Base-by-base conservation (phyloP, 345 rosid genomes). In the Camelina laxa region DNA sequence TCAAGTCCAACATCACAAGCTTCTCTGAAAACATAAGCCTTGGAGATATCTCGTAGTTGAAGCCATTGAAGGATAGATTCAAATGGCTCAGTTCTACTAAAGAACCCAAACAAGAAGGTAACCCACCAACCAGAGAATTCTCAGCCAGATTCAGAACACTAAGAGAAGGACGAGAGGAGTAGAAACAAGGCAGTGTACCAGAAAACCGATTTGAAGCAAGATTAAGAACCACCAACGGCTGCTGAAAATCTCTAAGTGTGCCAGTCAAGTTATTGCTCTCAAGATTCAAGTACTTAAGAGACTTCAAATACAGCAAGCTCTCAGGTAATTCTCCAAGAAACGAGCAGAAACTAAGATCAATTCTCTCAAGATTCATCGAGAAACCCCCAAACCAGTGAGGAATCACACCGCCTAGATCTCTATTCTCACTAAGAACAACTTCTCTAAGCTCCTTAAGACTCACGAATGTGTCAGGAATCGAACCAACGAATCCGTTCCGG, bases 131-230 rank as follows among this genome's bases (percentile, higher is more conserved):
- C 33, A 94, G 69, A 66, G 87, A 83, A 78, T 94, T 94, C 31
- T 82, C 77, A 36, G 87, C 92, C 33, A 91, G 83, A 76, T 84
- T 85, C 75, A 94, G 56, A 48, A 85, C 70, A 60, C 21, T 77
- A 6, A 91, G 87, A 50, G 92, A 85, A 13, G 53, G 79, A 47
- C 84, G 81, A 48, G 85, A 82, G 4, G 88, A 85, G 54, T 89
- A 78, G 60, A 89, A 88, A 82, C 98, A 94, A 69, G 96, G 97
- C 81, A 91, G 56, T 64, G 97, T 93, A 68, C 96, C 98, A 2
- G 87, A 81, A 13, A 93, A 77, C 80, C 15, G 64, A 82, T 93
- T 93, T 0, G 94, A 89, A 65, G 85, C 87, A 2, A 93, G 94
- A 81, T 82, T 82, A 57, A 91, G 91, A 73, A 81, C 76, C 65